A percentile compares a stretch with the other conserved stretches of the same genome.
These are phyloP conservation scores for Aurantiochytrium sp. DNA, from an alignment of 108 stramenopile species.

Conservation along the genomic window DNA sequence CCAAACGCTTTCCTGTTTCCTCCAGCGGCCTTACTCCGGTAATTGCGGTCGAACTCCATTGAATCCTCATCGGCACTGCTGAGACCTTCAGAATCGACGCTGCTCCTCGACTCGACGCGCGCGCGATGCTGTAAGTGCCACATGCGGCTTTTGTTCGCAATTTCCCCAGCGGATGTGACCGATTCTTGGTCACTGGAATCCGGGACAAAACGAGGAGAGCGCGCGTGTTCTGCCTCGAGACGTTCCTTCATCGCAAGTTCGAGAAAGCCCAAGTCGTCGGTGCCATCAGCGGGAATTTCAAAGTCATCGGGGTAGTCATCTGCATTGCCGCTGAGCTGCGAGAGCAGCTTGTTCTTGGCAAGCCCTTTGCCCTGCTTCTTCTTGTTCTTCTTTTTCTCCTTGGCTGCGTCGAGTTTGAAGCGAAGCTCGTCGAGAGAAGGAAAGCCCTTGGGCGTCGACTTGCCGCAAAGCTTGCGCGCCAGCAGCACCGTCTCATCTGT, in stretches of 20 bases:
- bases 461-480: background rate
- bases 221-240: background rate
- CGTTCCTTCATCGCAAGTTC: background rate
- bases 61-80: background rate
- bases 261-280: background rate
- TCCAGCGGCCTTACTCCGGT: no score
- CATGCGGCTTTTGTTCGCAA: background rate
- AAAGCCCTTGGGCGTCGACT: background rate
- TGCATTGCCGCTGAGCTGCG: background rate
- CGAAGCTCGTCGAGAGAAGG: background rate
- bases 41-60: no score
- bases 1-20: no score
- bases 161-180: background rate
- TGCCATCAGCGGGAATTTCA: background rate
- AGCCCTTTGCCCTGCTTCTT: background rate
- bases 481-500: background rate
- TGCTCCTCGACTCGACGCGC: background rate
- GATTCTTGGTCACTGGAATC: background rate
- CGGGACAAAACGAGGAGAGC: background rate
- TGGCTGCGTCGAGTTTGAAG: background rate
- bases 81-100: background rate
- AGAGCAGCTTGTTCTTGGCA: background rate
- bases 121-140: background rate
- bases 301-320: background rate
- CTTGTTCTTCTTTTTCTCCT: background rate